Conservation (phyloP, 1,139 yeast genomes). For the Protomyces gravidus region DNA sequence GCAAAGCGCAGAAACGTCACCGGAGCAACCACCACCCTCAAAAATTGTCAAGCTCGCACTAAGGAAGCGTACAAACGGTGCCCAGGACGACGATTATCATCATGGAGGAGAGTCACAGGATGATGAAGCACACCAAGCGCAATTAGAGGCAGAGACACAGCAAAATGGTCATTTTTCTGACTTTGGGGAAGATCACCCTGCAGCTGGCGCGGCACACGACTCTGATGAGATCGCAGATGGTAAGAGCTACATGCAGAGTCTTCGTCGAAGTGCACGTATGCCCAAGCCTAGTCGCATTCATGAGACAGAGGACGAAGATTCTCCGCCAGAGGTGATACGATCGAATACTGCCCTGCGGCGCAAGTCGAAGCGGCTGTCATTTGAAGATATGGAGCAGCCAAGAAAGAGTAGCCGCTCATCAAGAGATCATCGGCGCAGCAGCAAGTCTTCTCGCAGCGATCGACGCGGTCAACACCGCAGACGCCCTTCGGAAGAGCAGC, state of each 20-base stretch:
- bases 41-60: neutral
- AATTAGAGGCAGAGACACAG: too few relatives aligned
- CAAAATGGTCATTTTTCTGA: too few relatives aligned
- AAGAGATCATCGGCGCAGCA: neutral
- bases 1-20: neutral
- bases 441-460: neutral
- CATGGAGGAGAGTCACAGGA: neutral
- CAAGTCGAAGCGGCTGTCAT: neutral
- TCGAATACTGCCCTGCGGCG: neutral
- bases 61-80: neutral
- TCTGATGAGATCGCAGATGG: neutral
- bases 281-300: neutral
- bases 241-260: neutral
- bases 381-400: neutral
- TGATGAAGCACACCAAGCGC: neutral
- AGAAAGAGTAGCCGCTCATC: neutral
- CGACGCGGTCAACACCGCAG: neutral
- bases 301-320: neutral
- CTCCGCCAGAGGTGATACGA: neutral
- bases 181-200: neutral
- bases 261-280: neutral
- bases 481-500: neutral
- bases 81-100: neutral
- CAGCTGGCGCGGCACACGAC: neutral
- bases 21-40: neutral